Conservation (phyloP, 1,284 basidiomycete genomes). For the Cryptococcus neoformans region DNA sequence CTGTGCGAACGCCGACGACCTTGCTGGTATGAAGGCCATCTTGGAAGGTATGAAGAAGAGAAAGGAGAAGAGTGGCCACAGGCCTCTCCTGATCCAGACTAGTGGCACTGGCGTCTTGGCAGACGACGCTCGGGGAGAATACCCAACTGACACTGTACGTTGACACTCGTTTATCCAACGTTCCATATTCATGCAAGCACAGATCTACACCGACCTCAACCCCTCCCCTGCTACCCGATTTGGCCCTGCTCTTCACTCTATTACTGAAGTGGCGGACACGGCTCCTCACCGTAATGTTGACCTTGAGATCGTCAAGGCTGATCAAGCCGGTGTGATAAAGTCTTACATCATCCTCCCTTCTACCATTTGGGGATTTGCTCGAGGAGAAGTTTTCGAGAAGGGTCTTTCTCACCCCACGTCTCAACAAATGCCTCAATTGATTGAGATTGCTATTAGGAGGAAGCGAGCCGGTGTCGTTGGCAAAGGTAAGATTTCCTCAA, state of each 20-base stretch:
- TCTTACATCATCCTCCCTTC: constrained; percentile 49
- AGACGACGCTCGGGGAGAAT: constrained; percentile 32
- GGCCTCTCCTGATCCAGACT: constrained; percentile 47
- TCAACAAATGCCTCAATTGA: constrained; percentile 40
- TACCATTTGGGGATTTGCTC: constrained; percentile 47
- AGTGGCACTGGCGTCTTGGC: constrained; percentile 46
- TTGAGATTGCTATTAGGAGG: constrained; percentile 41
- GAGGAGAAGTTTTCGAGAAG: constrained; percentile 34
- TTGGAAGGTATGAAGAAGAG: constrained; percentile 42
- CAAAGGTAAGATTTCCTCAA: constrained; percentile 31
- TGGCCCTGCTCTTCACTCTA: constrained; percentile 36
- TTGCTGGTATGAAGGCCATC: constrained; percentile 36
- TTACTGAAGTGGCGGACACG: constrained; percentile 30
- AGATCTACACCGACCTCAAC: constrained; percentile 41
- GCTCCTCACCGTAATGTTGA: constrained; percentile 39
- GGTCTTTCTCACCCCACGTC: constrained; percentile 39
- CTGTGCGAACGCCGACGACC: constrained; percentile 45
- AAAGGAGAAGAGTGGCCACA: constrained; percentile 34
- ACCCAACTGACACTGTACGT: constrained; percentile 26
- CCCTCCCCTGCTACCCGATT: constrained; percentile 17
- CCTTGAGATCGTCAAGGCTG: constrained; percentile 42
- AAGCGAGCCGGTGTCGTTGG: constrained; percentile 43
- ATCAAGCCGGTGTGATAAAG: constrained; percentile 35
- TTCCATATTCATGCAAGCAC: background rate
- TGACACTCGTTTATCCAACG: too few relatives aligned